Percentiles rank a stretch among this genome's conserved stretches.
Evolutionary conservation across 129 eudicot species (phyloP).

Genomic region (Artemisia annua): DNA sequence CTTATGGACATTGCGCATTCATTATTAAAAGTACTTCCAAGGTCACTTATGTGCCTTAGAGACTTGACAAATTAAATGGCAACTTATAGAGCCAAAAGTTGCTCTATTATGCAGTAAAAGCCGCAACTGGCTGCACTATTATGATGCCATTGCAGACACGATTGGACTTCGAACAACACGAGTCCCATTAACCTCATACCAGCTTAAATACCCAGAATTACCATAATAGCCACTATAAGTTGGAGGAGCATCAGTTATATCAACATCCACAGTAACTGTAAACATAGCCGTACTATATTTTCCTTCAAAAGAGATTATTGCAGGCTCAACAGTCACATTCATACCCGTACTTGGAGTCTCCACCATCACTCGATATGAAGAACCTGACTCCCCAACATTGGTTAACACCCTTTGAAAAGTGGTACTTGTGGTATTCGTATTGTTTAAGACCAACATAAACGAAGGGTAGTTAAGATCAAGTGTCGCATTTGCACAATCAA

Average conservation of each 20-base stretch:
- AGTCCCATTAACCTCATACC: constrained; percentile 45
- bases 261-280: constrained; percentile 40
- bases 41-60: no score
- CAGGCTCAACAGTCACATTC: constrained; percentile 39
- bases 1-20: not conserved
- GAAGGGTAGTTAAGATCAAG: constrained; percentile 62
- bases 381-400: constrained; percentile 35
- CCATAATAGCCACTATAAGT: constrained; percentile 40
- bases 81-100: not conserved
- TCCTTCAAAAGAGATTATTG: constrained; percentile 26
- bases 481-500: constrained; percentile 29
- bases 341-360: constrained; percentile 32
- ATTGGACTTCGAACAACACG: constrained; percentile 49
- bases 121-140: not conserved
- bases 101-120: not conserved
- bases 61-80: no score
- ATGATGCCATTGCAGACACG: constrained; percentile 36
- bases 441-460: constrained; percentile 43
- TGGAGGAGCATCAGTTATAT: constrained; percentile 32
- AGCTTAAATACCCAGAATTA: constrained; percentile 43
- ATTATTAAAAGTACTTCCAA: no score
- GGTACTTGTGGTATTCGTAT: constrained; percentile 41
- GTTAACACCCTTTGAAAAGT: constrained; percentile 44
- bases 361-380: constrained; percentile 34
- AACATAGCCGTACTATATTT: constrained; percentile 39